A percentile compares a stretch with the other conserved stretches of the same genome.
Evolutionary conservation across 2,329 filamentous ascomycete genomes (phyloP).

Genomic region (Xylariaceae sp.): DNA sequence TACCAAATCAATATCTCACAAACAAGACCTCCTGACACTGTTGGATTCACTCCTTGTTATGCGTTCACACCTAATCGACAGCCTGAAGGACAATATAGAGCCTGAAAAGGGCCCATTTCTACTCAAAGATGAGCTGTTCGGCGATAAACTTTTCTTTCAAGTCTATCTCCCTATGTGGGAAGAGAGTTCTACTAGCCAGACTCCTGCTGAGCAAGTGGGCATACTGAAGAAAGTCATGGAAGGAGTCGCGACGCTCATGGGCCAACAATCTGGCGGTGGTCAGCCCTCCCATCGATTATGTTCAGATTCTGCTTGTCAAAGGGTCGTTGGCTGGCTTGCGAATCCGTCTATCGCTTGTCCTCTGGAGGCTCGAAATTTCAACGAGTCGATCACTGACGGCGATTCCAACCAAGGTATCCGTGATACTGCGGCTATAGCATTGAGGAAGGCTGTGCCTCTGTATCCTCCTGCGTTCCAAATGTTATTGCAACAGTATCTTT

Average conservation of each 20-base stretch:
- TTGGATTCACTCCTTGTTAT: conserved; percentile 51
- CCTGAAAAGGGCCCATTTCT: neutral
- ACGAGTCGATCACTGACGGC: conserved; percentile 9
- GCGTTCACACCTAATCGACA: conserved; percentile 28
- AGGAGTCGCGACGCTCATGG: conserved; percentile 33
- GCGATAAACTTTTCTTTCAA: conserved; percentile 34
- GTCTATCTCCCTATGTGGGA: conserved; percentile 34
- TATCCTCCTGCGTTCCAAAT: conserved; percentile 36
- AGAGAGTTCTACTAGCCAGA: conserved; percentile 18
- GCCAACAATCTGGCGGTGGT: conserved; percentile 28
- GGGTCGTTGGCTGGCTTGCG: conserved; percentile 32
- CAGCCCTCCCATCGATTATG: conserved; percentile 26
- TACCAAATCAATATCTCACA: conserved; percentile 53
- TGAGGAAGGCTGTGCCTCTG: conserved; percentile 31
- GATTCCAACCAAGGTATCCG: conserved; percentile 26
- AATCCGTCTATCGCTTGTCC: conserved; percentile 31
- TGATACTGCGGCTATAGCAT: conserved; percentile 29
- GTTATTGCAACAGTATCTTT: conserved; percentile 34
- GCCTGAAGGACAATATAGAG: conserved; percentile 5
- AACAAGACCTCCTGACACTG: conserved; percentile 54
- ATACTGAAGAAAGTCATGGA: conserved; percentile 33
- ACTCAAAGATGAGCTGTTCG: conserved; percentile 36
- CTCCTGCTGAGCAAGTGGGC: conserved; percentile 24
- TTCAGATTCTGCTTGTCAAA: conserved; percentile 32
- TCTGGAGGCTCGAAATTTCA: conserved; percentile 24